Percentiles rank a stretch among this genome's conserved stretches.
phyloP scores from a whole-genome alignment of 805 yeast genomes.

The Saccharomycopsis vini region DNA sequence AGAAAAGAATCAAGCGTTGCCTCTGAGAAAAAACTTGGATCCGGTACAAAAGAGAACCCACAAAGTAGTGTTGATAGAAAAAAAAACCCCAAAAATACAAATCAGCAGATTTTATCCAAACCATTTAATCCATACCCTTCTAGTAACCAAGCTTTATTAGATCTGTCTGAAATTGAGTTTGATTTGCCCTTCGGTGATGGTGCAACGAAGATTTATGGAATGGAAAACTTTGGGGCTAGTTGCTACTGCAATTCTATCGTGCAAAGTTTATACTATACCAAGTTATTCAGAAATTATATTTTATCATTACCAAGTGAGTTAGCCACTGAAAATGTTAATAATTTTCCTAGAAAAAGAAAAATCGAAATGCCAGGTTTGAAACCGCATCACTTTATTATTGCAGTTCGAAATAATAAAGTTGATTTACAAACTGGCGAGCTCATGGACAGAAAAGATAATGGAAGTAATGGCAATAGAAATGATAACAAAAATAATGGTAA shows the following conservation, averaged over 20 bases:
- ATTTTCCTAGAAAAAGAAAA: conserved; percentile 26
- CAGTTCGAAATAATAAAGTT: conserved; percentile 7
- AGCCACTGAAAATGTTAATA: background rate
- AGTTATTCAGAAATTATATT: conserved; percentile 53
- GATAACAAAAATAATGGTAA: conserved; percentile 2
- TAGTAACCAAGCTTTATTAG: background rate
- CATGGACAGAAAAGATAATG: conserved; percentile 3
- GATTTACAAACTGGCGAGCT: conserved; percentile 1
- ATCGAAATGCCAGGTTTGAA: conserved; percentile 32
- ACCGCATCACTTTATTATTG: conserved; percentile 30
- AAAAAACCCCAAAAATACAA: background rate
- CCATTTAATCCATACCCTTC: conserved; percentile 1
- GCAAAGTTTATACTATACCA: conserved; percentile 76
- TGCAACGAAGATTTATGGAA: conserved; percentile 60
- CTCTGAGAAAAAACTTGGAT: too few species aligned
- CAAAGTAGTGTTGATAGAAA: too few species aligned
- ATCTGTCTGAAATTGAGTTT: conserved; percentile 6
- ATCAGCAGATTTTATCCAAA: background rate
- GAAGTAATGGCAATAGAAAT: conserved; percentile 18
- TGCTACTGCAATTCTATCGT: conserved; percentile 91
- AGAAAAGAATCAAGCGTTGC: too few species aligned
- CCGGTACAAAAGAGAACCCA: too few species aligned
- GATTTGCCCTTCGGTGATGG: conserved; percentile 55
- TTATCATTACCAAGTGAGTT: conserved; percentile 38
- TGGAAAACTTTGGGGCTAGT: conserved; percentile 83